phyloP scores from a whole-genome alignment of 1,139 yeast species.

The Magnusiomyces sp. region DNA sequence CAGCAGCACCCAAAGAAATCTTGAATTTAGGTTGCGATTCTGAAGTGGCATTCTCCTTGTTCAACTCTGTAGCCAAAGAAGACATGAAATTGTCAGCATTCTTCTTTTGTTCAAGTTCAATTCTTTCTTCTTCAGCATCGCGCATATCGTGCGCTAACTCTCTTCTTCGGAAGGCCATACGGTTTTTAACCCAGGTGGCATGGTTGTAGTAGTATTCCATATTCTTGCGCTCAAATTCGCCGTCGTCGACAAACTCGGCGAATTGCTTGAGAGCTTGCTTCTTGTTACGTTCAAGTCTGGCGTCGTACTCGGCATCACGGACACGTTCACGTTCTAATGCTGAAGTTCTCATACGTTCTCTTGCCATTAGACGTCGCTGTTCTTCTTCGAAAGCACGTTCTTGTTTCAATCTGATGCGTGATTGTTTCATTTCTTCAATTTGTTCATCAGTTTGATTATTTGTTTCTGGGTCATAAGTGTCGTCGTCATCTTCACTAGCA shows the following conservation, averaged over 20 bases:
- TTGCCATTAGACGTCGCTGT: constrained; percentile 22
- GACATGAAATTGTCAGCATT: constrained; percentile 5
- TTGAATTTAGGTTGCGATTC: background rate
- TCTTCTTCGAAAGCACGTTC: constrained; percentile 19
- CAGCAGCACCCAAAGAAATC: constrained; percentile 5
- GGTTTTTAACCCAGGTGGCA: constrained; percentile 29
- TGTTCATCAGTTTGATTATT: constrained; percentile 17
- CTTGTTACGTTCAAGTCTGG: constrained; percentile 16
- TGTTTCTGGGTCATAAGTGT: no score
- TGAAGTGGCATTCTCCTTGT: background rate
- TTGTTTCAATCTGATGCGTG: constrained; percentile 15
- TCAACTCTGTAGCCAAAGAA: background rate
- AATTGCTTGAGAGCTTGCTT: constrained; percentile 18
- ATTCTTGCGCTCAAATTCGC: constrained; percentile 16
- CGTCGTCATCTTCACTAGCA: constrained; percentile 4
- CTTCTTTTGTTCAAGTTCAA: constrained; percentile 5
- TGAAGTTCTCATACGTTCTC: constrained; percentile 21
- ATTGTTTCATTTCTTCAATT: constrained; percentile 16
- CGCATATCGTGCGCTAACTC: constrained; percentile 27
- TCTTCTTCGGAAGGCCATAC: constrained; percentile 22
- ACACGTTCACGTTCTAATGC: constrained; percentile 22
- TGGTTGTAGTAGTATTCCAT: constrained; percentile 29
- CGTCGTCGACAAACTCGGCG: constrained; percentile 23
- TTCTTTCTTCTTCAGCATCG: constrained; percentile 22
- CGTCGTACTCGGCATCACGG: constrained; percentile 17